Conservation (phyloP, 2,329 filamentous ascomycete genomes). For the Raffaelea arxii region DNA sequence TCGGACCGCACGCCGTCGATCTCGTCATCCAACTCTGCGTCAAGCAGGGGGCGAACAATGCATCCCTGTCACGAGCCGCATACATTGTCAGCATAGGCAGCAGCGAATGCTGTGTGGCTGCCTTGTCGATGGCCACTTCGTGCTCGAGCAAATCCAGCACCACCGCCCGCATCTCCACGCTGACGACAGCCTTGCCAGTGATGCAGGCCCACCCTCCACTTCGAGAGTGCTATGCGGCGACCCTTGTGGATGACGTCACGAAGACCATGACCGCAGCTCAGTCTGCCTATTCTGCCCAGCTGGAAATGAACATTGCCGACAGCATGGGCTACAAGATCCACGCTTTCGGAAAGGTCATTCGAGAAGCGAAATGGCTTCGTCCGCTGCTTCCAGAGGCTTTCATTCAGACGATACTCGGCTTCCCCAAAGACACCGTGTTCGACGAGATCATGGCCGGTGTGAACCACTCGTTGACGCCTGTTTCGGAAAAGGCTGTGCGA, state of each 20-base stretch:
- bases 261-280: conserved; percentile 10
- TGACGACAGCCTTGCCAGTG: conserved; percentile 9
- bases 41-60: conserved; percentile 6
- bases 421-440: conserved; percentile 11
- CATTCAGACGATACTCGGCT: conserved; percentile 6
- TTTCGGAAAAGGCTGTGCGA: conserved; percentile 2
- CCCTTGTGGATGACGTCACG: conserved; percentile 7
- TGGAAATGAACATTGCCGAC: conserved; percentile 8
- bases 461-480: conserved; percentile 1
- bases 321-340: conserved; percentile 12
- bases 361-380: conserved; percentile 9
- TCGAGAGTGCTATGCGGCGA: conserved; percentile 5
- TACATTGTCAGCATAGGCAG: conserved; percentile 8
- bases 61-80: conserved; percentile 10
- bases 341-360: conserved; percentile 11
- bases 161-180: conserved; percentile 11
- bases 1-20: conserved; percentile 11
- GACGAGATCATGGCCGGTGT: conserved; percentile 12
- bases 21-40: conserved; percentile 13
- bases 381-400: conserved; percentile 8
- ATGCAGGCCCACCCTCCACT: conserved; percentile 5
- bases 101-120: conserved; percentile 9
- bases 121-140: conserved; percentile 6
- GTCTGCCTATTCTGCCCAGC: conserved; percentile 7
- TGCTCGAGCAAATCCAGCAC: conserved; percentile 2